A percentile compares a stretch with the other conserved stretches of the same genome.
phyloP scores from a whole-genome alignment of 2,329 filamentous ascomycete species.

The Beauveria asiatica region DNA sequence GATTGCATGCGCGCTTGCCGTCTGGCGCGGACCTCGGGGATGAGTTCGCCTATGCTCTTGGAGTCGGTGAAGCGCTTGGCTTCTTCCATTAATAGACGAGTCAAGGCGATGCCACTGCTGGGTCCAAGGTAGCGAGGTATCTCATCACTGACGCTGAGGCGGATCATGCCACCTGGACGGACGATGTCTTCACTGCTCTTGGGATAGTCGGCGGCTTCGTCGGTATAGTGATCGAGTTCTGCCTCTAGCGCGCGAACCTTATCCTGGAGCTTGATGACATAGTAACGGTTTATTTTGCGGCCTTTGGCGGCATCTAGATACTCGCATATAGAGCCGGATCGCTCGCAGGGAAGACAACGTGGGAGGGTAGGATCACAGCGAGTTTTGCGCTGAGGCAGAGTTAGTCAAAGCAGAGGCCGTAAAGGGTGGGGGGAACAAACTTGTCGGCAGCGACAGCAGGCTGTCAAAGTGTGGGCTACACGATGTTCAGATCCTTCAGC shows the following conservation, averaged over 20 bases:
- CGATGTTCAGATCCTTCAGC: slow-evolving; percentile 46
- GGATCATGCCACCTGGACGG: slow-evolving; percentile 76
- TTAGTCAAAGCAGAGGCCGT: not conserved
- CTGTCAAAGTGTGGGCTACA: slow-evolving; percentile 71
- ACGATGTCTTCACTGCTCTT: slow-evolving; percentile 76
- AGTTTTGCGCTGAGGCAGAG: slow-evolving; percentile 67
- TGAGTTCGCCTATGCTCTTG: slow-evolving; percentile 84
- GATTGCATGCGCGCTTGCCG: slow-evolving; percentile 51
- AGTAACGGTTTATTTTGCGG: slow-evolving; percentile 77
- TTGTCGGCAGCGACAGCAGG: slow-evolving; percentile 72
- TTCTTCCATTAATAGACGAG: slow-evolving; percentile 88
- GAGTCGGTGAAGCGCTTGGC: slow-evolving; percentile 89
- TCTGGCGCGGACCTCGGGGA: slow-evolving; percentile 62
- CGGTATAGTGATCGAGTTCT: slow-evolving; percentile 70
- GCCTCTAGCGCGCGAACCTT: slow-evolving; percentile 74
- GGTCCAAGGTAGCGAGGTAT: slow-evolving; percentile 81
- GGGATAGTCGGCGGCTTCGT: slow-evolving; percentile 62
- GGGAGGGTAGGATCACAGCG: slow-evolving; percentile 90
- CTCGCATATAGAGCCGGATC: slow-evolving; percentile 84
- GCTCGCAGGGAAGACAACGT: slow-evolving; percentile 84
- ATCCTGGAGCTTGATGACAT: slow-evolving; percentile 87
- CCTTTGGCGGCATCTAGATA: slow-evolving; percentile 89
- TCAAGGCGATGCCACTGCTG: slow-evolving; percentile 93
- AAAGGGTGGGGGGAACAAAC: slow-evolving; percentile 35
- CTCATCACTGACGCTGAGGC: slow-evolving; percentile 77